These are phyloP conservation scores for Eragrostis nindensis DNA, from an alignment of 176 grass and related monocot species.

Conservation along the genomic window DNA sequence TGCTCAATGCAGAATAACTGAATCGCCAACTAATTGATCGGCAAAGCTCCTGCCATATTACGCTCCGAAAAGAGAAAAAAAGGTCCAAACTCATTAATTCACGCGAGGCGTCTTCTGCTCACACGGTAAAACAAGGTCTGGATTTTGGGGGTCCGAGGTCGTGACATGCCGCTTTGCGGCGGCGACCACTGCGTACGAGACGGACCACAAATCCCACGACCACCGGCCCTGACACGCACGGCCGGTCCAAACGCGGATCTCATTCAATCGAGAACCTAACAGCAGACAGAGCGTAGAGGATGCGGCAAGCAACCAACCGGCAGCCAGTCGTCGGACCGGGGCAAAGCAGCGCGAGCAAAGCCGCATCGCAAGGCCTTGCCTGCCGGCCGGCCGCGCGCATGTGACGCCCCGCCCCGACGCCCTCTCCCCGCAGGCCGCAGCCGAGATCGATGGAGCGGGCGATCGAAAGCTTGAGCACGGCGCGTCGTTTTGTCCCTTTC, in stretches of 20 bases:
- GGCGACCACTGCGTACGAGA: neutral
- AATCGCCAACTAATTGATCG: neutral
- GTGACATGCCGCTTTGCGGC: neutral
- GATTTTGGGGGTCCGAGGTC: neutral
- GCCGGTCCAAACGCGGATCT: neutral
- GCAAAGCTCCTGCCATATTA: neutral
- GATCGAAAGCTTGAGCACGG: neutral
- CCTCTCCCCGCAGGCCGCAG: neutral
- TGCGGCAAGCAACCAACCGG: constrained; percentile 7
- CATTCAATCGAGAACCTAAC: neutral
- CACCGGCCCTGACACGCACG: neutral
- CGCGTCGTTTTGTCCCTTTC: constrained; percentile 52
- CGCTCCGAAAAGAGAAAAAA: too few species aligned
- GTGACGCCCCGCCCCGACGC: neutral
- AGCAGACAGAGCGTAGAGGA: neutral
- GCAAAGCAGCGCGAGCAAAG: constrained; percentile 21
- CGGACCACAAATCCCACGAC: constrained; percentile 19
- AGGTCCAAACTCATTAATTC: neutral
- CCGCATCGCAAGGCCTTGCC: constrained; percentile 18
- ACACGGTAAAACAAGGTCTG: neutral
- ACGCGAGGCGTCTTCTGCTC: too few species aligned
- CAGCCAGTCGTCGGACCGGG: constrained; percentile 1
- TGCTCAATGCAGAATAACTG: neutral
- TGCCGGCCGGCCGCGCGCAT: constrained; percentile 16
- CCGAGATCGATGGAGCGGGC: neutral